phyloP scores from a whole-genome alignment of 2,329 filamentous ascomycete species.

The Diaporthe amygdali region DNA sequence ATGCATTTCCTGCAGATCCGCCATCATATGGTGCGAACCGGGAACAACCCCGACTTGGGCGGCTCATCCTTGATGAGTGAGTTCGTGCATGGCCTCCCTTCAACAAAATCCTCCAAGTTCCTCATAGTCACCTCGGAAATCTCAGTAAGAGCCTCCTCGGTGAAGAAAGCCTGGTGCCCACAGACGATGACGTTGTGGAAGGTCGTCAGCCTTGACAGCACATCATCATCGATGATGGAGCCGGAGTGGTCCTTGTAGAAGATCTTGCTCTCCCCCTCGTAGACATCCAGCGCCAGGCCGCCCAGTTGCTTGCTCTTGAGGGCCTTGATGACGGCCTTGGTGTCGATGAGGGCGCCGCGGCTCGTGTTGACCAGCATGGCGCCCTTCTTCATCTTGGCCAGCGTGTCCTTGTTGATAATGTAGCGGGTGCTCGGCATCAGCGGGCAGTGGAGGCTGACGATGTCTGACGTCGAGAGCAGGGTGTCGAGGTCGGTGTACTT shows the following conservation, averaged over 20 bases:
- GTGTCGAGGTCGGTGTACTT: slow-evolving; percentile 58
- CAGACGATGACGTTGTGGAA: slow-evolving; percentile 72
- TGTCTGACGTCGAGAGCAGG: slow-evolving; percentile 61
- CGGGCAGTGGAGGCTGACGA: slow-evolving; percentile 71
- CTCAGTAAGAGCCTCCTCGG: slow-evolving; percentile 66
- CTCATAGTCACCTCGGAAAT: slow-evolving; percentile 65
- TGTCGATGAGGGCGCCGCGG: slow-evolving; percentile 68
- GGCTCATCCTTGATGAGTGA: slow-evolving; percentile 35
- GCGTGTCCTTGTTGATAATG: slow-evolving; percentile 60
- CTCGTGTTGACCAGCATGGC: slow-evolving; percentile 72
- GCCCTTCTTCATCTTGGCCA: slow-evolving; percentile 62
- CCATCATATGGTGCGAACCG: slow-evolving; percentile 21
- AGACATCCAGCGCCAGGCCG: slow-evolving; percentile 70
- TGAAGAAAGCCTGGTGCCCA: slow-evolving; percentile 75
- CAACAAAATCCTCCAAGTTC: slow-evolving; percentile 57
- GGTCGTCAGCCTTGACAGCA: slow-evolving; percentile 69
- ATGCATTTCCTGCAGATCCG: not conserved
- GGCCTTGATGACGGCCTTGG: slow-evolving; percentile 61
- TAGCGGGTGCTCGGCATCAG: slow-evolving; percentile 64
- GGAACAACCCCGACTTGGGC: not conserved
- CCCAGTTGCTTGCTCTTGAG: slow-evolving; percentile 66
- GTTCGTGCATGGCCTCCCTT: slow-evolving; percentile 40
- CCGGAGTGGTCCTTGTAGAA: slow-evolving; percentile 70
- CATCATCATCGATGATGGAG: slow-evolving; percentile 70
- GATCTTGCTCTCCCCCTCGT: slow-evolving; percentile 66